phyloP scores from a whole-genome alignment of 2,329 filamentous ascomycete species.

The Cladosporium sphaerospermum region DNA sequence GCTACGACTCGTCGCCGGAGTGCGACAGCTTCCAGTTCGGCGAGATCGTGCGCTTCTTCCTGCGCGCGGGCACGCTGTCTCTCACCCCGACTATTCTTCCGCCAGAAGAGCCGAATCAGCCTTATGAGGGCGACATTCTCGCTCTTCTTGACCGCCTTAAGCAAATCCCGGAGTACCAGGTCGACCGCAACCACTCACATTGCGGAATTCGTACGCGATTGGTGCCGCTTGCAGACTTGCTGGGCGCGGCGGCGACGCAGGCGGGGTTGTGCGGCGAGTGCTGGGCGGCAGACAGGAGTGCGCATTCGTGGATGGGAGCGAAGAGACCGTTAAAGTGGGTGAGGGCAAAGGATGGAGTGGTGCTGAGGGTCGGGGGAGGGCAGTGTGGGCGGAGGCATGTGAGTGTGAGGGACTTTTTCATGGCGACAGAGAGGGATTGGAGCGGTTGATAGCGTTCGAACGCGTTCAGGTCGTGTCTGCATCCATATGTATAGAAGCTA shows the following conservation, averaged over 20 bases:
- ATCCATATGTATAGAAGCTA: no score
- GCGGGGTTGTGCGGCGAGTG: constrained; percentile 42
- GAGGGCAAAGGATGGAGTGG: constrained; percentile 21
- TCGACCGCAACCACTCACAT: constrained; percentile 66
- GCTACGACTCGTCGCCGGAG: constrained; percentile 64
- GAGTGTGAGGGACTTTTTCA: constrained; percentile 26
- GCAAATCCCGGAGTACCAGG: constrained; percentile 65
- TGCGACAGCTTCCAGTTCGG: constrained; percentile 76
- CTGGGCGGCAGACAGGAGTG: constrained; percentile 34
- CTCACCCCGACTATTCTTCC: constrained; percentile 42
- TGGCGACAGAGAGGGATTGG: constrained; percentile 29
- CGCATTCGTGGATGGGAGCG: constrained; percentile 39
- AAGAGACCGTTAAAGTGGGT: constrained; percentile 42
- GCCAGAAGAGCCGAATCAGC: constrained; percentile 30
- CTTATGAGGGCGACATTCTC: constrained; percentile 56
- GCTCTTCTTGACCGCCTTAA: constrained; percentile 55
- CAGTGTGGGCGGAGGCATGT: constrained; percentile 20
- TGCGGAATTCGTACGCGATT: constrained; percentile 64
- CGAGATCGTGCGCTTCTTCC: constrained; percentile 68
- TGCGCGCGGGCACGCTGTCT: constrained; percentile 54
- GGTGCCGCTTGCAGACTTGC: constrained; percentile 59
- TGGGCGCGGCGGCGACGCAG: constrained; percentile 43
- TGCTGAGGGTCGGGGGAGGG: constrained; percentile 17
- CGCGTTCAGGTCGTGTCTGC: no score
- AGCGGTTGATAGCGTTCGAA: no score